Evolutionary conservation across 208 protist genomes (phyloP), one percentile per base, ranked within the genome.

Genomic region (Acanthamoeba healyi): DNA sequence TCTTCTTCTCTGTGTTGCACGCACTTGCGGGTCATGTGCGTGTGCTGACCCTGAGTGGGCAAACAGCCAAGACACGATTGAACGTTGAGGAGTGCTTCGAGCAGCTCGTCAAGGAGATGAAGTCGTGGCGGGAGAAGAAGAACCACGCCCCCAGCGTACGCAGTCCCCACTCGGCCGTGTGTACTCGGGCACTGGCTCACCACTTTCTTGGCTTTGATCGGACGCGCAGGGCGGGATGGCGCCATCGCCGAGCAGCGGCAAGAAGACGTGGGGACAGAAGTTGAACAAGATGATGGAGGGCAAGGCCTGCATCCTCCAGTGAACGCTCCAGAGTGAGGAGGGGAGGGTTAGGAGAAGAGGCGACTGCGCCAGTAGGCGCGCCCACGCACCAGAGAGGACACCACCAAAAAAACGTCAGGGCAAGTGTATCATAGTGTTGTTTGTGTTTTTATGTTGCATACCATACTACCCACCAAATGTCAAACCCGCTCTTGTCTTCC

Each of bases 71-170:
- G 84, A 93, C 29, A 34, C 74, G 95, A 46, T 3, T 91, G 2
- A 98, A 98, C 70, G 95, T 98, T 9, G 87, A 96, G 19, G 92
- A 94, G 36, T 79, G 56, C 4, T 97, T 97, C 88, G 34, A 94
- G 24, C 38, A 89, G n/a, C 84, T 96, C 15, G 95, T 96, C n/a
- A 40, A 94, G 34, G 90, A 96, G 63, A 63, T 96, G 74, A 84
- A 84, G 44, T 24, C 42, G 24, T 84, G 74, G 74, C 17, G 44
- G 42, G 74, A 84, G 0, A 84, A 84, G 44, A 84, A 84, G 74
- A 84, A 36, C 65, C 7, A 36, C 58, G 32, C 54, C 54, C 2
- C 26, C 19, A 12, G 26, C 26, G 58, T 65, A 65, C 58, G 58
- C 2, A 2, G 1, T 32, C 9, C 26, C 19, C 4, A 34, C 58